Base-by-base conservation (phyloP, 2,329 filamentous ascomycete genomes). In the Cladobotryum protrusum region DNA sequence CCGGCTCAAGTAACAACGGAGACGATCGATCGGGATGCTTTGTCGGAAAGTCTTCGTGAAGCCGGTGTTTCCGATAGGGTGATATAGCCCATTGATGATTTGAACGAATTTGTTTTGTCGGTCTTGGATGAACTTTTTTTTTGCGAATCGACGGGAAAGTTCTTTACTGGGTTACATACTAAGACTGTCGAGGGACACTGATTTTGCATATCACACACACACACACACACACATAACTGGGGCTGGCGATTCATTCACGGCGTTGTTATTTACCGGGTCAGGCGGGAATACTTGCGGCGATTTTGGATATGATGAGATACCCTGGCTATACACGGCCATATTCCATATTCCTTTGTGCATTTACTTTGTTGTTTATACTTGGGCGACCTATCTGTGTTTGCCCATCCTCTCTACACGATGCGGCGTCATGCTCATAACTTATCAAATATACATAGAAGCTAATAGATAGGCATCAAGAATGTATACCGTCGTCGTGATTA, bases 1-100 rank as follows among this genome's bases (percentile, higher is more conserved):
- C 77, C 80, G 2, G 73, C 76, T 34, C 77, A 76, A 52, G 77
- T 87, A 11, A 75, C 78, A 14, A 72, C 84, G 0, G 75, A 79
- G 20, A 67, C 66, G 1, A 64, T 87, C 18, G 82, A 87, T 60
- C 72, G 74, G 34, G 76, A 80, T 39, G 79, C 82, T 8, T 61
- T 89, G 57, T 72, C 71, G 54, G 82, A 87, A 59, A 79, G 72
- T 43, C 67, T 88, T 17, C 55, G 55, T 49, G 65, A 65, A 65
- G 49, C 18, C 15, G 41, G 40, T 5, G 15, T 20, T 24, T 29
- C 36, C 37, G 44, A 49, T 41, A 9, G 24, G 24, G 24, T 4
- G 24, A 29, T 29, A 29, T 20, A 17, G 33, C 15, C 45, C 44
- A 35, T 17, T 40, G 45, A 45, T 45, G 42, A 45, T 33, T 33